Evolutionary conservation across 2,329 filamentous ascomycete genomes (phyloP), one percentile per base, ranked within the genome.

Genomic region (Cercospora beticola): DNA sequence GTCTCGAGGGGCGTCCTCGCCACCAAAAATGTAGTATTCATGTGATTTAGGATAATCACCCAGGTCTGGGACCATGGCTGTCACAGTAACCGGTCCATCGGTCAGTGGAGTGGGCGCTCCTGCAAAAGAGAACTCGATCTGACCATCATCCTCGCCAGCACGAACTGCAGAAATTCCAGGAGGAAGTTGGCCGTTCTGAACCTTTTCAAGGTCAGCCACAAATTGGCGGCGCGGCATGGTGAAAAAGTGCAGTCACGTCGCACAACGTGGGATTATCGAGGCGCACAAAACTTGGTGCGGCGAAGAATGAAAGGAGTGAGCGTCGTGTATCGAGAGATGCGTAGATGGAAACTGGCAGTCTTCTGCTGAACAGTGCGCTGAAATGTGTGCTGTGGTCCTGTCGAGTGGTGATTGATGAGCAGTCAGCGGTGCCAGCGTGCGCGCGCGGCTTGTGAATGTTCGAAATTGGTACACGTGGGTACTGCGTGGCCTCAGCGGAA

Each of bases 141-240:
- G 88, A 62, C 91, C 92, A 78, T 94, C 90, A 33, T 91, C 89
- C 5, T 89, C 87, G 16, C 90, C 90, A 40, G 82, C 81, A 36
- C 81, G 80, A 26, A 97, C 80, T 36, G 83, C 76, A 59, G 80
- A 80, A 59, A 95, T 82, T 60, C 84, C 80, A 0, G 81, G 71
- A 58, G 87, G 81, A 2, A 74, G 74, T 21, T 79, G 75, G 49
- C 76, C 74, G 14, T 75, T 69, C 6, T 78, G 80, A 7, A 79
- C 83, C 54, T 80, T 79, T 30, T 77, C 81, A 75, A 83, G 80
- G 76, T 94, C 90, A 62, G 83, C 81, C 59, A 88, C 83, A 78
- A 92, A 94, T 40, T 86, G 85, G 74, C 85, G 86, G 68, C 89
- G 85, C 71, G 88, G 86, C 91, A 93, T 93, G 65, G 14, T 79